Base-by-base conservation (phyloP, 306 rosid genomes). In the Cucumis melo region DNA sequence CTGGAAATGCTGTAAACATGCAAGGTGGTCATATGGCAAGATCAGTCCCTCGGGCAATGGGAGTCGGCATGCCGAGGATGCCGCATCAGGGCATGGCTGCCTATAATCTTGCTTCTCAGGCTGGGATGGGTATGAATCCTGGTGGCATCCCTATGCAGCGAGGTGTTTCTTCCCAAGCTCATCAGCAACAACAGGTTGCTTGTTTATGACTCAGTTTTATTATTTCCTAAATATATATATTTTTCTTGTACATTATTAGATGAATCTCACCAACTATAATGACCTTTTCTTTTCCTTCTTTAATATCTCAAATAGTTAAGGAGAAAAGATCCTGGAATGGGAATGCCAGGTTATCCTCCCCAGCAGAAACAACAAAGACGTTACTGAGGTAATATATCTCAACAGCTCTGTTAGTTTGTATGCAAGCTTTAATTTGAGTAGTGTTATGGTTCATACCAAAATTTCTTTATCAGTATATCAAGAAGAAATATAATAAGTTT, bases 91-190 rank as follows among this genome's bases (percentile, higher is more conserved):
- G 87, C 77, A 86, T 93, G 92, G 79, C 88, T 80, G 84, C 87
- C 60, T 93, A 90, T 84, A 91, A 91, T 79, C 89, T 90, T 79
- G 27, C 96, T 74, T 88, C 96, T 78, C 97, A 91, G 86, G 82
- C 92, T 46, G 97, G 91, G 70, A 91, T 89, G 88, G 87, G 90
- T 70, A 91, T 90, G 96, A 93, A 93, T 87, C 97, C 96, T 44
- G 83, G 90, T 74, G 90, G 94, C 78, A 85, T 92, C 78, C 93
- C 91, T 50, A 91, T 93, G 96, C 96, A 86, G 78, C 91, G 97
- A 44, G 98, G 97, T 80, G 92, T 87, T 80, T 56, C 81, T 78
- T 83, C 88, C 7, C 97, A 89, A 83, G 88, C 87, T 50, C 96
- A 93, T 78, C 98, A 87, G 82, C 97, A 88, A 79, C 97, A 93